Evolutionary conservation across 176 grass and related monocot species (phyloP).

Genomic region (Aegilops bicornis): DNA sequence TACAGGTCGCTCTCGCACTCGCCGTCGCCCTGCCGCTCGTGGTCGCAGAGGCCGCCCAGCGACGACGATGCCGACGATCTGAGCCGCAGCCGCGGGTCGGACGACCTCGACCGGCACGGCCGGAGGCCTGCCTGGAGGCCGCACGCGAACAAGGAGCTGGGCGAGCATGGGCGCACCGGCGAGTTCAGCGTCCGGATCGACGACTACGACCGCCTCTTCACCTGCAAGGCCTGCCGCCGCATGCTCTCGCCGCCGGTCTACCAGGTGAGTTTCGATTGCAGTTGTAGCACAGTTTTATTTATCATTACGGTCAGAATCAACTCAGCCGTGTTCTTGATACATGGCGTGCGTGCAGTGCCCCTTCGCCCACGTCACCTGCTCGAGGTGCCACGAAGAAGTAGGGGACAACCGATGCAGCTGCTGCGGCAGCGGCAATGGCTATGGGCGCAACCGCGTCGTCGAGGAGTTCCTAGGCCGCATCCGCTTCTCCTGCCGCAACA

Average conservation of each 20-base stretch:
- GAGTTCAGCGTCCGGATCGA: neutral
- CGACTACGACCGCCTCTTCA: neutral
- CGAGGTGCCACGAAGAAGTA: neutral
- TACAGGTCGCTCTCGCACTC: neutral
- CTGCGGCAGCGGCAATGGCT: neutral
- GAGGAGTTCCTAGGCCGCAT: neutral
- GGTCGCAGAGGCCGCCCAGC: neutral
- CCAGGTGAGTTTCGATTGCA: neutral
- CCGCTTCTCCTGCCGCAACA: conserved; percentile 15
- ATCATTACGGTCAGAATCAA: neutral
- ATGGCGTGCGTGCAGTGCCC: neutral
- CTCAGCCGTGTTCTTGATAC: neutral
- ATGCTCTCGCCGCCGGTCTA: conserved; percentile 1
- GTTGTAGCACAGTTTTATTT: neutral
- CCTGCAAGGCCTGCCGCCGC: conserved; percentile 11
- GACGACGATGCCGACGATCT: neutral
- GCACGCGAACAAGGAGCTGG: neutral
- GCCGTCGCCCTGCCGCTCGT: conserved; percentile 4
- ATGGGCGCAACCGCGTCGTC: neutral
- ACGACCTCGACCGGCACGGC: neutral
- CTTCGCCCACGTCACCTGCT: neutral
- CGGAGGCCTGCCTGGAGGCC: neutral
- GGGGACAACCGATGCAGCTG: neutral
- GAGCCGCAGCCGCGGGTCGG: conserved; percentile 8
- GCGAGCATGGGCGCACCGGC: neutral